A percentile compares a stretch with the other conserved stretches of the same genome.
Conservation (phyloP, 1,139 yeast genomes). For the Pneumocystis jirovecii region DNA sequence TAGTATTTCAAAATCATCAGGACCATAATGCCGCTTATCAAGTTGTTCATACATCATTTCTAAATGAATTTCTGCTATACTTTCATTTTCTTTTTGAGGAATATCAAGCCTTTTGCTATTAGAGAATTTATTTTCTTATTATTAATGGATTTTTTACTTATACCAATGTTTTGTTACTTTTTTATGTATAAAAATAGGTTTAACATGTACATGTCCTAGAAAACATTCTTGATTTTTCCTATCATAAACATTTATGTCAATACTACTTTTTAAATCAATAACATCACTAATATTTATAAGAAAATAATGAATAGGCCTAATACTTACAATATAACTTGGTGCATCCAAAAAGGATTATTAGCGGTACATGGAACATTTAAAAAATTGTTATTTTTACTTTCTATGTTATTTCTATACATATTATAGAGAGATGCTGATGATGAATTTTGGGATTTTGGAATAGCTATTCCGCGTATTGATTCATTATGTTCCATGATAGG, state of each 20-base stretch:
- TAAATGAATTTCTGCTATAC: slow-evolving; percentile 61
- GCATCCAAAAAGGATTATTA: slow-evolving; percentile 73
- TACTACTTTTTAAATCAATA: slow-evolving; percentile 56
- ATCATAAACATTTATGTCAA: slow-evolving; percentile 81
- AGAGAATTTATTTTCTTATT: not conserved
- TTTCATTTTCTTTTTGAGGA: slow-evolving; percentile 48
- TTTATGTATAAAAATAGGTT: slow-evolving; percentile 43
- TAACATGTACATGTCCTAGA: slow-evolving; percentile 66
- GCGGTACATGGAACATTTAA: slow-evolving; percentile 24
- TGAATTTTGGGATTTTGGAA: slow-evolving; percentile 11
- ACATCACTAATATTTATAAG: slow-evolving; percentile 37
- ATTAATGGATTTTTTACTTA: slow-evolving; percentile 47
- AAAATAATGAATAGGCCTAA: not conserved
- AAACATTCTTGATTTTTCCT: slow-evolving; percentile 67
- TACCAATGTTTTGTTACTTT: slow-evolving; percentile 45
- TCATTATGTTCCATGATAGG: slow-evolving; percentile 25
- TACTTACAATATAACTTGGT: slow-evolving; percentile 56
- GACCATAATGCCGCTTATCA: slow-evolving; percentile 60
- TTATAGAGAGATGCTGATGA: slow-evolving; percentile 14
- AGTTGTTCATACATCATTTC: slow-evolving; percentile 60
- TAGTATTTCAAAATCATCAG: slow-evolving; percentile 56
- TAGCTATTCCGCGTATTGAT: slow-evolving; percentile 8
- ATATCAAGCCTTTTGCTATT: not conserved
- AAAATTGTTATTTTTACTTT: slow-evolving; percentile 10
- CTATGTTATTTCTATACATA: slow-evolving; percentile 17